phyloP scores from a whole-genome alignment of 2,329 filamentous ascomycete genomes.

The Fusarium compactum region DNA sequence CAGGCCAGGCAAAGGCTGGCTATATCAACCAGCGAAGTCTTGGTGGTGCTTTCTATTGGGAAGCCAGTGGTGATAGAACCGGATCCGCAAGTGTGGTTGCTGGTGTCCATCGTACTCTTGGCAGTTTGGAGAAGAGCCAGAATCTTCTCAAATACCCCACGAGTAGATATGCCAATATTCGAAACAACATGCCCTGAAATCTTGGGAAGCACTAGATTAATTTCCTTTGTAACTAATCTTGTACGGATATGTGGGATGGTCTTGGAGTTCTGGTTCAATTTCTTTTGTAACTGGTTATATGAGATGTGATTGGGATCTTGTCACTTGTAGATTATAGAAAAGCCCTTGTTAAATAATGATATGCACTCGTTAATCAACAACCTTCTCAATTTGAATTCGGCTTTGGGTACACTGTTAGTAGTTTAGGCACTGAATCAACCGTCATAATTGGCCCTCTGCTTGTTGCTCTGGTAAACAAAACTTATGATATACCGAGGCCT shows the following conservation, averaged over 20 bases:
- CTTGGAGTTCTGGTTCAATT: constrained; percentile 8
- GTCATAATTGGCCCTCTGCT: neutral
- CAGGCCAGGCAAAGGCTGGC: constrained; percentile 69
- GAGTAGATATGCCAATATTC: constrained; percentile 70
- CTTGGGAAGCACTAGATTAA: neutral
- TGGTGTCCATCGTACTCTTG: constrained; percentile 61
- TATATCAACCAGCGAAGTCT: constrained; percentile 72
- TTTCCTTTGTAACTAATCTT: constrained; percentile 14
- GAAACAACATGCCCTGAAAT: constrained; percentile 50
- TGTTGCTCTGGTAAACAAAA: neutral
- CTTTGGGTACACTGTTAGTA: neutral
- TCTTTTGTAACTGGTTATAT: neutral
- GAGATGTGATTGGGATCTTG: constrained; percentile 24
- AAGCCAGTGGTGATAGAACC: constrained; percentile 74
- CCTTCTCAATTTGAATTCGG: too few relatives aligned
- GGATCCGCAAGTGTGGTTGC: constrained; percentile 69
- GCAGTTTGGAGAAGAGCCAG: constrained; percentile 59
- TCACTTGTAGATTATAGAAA: constrained; percentile 31
- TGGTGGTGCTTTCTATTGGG: constrained; percentile 88
- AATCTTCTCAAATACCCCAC: constrained; percentile 69
- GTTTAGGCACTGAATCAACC: neutral
- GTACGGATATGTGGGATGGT: constrained; percentile 3
- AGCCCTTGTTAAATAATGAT: constrained; percentile 18
- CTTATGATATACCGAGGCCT: neutral
- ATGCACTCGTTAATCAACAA: neutral